These are phyloP conservation scores for Saturnispora quitensis DNA, from an alignment of 805 yeast genomes.

Conservation along the genomic window DNA sequence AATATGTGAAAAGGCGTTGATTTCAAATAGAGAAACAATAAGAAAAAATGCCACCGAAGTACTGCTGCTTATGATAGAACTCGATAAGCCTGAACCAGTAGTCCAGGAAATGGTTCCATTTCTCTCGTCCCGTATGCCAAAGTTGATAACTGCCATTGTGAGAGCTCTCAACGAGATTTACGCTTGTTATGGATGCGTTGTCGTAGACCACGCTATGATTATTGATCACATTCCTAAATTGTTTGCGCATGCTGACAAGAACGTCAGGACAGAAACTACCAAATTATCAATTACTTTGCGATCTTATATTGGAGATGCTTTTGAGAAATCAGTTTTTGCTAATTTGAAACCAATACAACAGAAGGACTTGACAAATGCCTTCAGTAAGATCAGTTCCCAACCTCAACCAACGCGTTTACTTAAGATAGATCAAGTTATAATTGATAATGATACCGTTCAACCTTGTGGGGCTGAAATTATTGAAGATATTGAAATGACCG, in stretches of 20 bases:
- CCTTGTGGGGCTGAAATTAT: constrained; percentile 18
- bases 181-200: constrained; percentile 52
- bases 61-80: constrained; percentile 53
- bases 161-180: constrained; percentile 49
- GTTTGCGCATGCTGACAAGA: constrained; percentile 79
- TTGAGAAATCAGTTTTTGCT: constrained; percentile 52
- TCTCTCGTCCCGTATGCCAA: constrained; percentile 59
- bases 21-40: constrained; percentile 68
- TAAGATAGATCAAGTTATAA: constrained; percentile 31
- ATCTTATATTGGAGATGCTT: constrained; percentile 61
- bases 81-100: constrained; percentile 55
- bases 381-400: constrained; percentile 38
- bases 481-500: constrained; percentile 33
- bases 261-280: constrained; percentile 73
- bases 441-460: constrained; percentile 19
- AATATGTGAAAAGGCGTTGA: constrained; percentile 74
- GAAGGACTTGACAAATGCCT: constrained; percentile 65
- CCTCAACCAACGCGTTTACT: constrained; percentile 51
- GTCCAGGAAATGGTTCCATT: constrained; percentile 60
- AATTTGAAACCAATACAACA: constrained; percentile 87
- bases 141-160: constrained; percentile 61
- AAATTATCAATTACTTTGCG: constrained; percentile 58
- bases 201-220: constrained; percentile 48
- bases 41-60: constrained; percentile 57
- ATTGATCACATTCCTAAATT: constrained; percentile 53